Evolutionary conservation across 768 basidiomycete genomes (phyloP).

Genomic region (Exidia glandulosa): DNA sequence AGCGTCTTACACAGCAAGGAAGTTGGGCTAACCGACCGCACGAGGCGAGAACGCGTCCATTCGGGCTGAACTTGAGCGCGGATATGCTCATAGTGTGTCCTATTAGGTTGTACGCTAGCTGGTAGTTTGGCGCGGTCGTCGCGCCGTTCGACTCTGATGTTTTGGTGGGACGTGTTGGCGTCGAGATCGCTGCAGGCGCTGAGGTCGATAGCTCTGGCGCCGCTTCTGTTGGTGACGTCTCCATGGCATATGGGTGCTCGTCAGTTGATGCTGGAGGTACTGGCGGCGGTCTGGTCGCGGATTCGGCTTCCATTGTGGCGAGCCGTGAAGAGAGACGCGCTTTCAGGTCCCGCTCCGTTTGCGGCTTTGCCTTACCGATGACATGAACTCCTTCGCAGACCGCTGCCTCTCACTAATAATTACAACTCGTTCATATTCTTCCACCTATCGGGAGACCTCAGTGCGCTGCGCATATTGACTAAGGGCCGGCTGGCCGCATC

Average conservation of each 20-base stretch:
- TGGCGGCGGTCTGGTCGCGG: no score
- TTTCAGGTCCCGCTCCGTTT: background rate
- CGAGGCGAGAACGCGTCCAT: slow-evolving; percentile 74
- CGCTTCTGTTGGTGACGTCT: background rate
- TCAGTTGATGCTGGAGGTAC: no score
- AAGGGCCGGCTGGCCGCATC: no score
- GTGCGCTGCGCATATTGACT: no score
- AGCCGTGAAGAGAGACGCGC: background rate
- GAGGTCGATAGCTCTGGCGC: background rate
- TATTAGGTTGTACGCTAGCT: slow-evolving; percentile 43
- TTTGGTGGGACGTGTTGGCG: background rate
- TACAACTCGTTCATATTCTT: no score
- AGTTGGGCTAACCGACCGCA: slow-evolving; percentile 47
- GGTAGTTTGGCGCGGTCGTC: background rate
- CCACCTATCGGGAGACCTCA: no score
- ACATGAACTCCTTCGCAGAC: no score
- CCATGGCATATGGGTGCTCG: no score
- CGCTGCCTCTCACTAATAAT: no score
- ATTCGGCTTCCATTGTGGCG: background rate
- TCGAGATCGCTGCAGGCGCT: background rate
- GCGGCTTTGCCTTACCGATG: background rate
- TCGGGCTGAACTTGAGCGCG: slow-evolving; percentile 78
- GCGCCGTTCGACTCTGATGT: background rate
- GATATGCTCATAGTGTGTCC: slow-evolving; percentile 82
- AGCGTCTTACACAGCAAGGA: background rate